phyloP scores from a whole-genome alignment of 352 stramenopile genomes.

The Pythium volutum region DNA sequence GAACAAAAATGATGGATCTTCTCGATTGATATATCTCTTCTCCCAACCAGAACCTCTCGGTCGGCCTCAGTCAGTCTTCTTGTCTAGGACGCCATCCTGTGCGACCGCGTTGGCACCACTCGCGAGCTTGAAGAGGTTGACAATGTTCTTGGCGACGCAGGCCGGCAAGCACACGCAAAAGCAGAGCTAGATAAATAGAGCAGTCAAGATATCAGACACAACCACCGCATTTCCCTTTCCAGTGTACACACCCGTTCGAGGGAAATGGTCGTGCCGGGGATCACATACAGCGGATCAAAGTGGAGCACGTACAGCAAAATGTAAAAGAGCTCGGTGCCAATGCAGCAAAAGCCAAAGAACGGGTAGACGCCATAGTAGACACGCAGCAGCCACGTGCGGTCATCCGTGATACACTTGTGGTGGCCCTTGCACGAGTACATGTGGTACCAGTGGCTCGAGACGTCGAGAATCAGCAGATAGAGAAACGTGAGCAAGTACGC shows the following conservation, averaged over 20 bases:
- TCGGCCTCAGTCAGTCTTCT: slow-evolving; percentile 34
- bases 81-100: slow-evolving; percentile 48
- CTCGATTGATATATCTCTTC: not conserved
- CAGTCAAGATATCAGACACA: too few species aligned
- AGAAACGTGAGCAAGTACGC: slow-evolving; percentile 77
- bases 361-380: slow-evolving; percentile 92
- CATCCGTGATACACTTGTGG: slow-evolving; percentile 92
- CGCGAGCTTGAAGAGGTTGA: slow-evolving; percentile 90
- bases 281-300: slow-evolving; percentile 64
- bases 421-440: slow-evolving; percentile 94
- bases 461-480: slow-evolving; percentile 94
- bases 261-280: slow-evolving; percentile 49
- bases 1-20: not conserved
- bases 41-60: not conserved
- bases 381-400: slow-evolving; percentile 93
- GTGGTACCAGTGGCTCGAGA: slow-evolving; percentile 98
- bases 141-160: slow-evolving; percentile 91
- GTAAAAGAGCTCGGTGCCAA: slow-evolving; percentile 91
- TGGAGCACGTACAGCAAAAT: slow-evolving; percentile 89
- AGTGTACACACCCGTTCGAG: slow-evolving; percentile 54
- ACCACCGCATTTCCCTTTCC: too few species aligned
- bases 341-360: slow-evolving; percentile 93
- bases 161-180: slow-evolving; percentile 88
- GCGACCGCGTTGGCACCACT: slow-evolving; percentile 83
- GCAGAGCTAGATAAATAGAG: slow-evolving; percentile 43